Base-by-base conservation (phyloP, 164 flowering plant genomes). In the Amborella trichopoda region DNA sequence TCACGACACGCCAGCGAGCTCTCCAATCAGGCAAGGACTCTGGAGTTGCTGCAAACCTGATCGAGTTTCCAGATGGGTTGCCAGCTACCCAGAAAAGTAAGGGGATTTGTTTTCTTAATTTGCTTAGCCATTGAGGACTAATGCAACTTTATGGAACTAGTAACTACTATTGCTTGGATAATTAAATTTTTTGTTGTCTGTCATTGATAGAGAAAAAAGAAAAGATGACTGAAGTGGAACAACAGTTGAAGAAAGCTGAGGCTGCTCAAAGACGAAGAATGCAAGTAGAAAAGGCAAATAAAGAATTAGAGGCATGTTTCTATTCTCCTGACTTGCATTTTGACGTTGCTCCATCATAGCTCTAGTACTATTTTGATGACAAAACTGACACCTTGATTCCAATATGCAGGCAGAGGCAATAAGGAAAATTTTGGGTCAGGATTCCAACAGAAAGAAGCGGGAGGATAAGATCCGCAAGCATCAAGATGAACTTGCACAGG, bases 1-100 rank as follows among this genome's bases (percentile, higher is more conserved):
- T 93, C 4, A 88, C 94, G 16, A 76, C 80, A 1, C 95, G 99
- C 28, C 99, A 85, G 55, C 63, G 97, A 44, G 97, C 99, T n/a
- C 90, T 88, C 58, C 83, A 80, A 51, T 74, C 82, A 0, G 78
- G 86, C 55, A 91, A 71, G 66, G 95, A 81, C 53, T 50, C 60
- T 23, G 67, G 87, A 51, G 53, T 74, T 34, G 59, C 64, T 14
- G 66, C 71, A 19, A 76, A 67, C 64, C 52, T 59, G 30, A 61
- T 84, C 52, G 97, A 93, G 63, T 93, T 85, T 48, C 95, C 97
- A 34, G 73, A 93, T 69, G 99, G 97, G 19, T 59, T 88, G 38
- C 95, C 94, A 6, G 82, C 88, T 9, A 80, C 99, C 26, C 48
- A 87, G 22, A 82, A 77, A 81, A 93, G 99, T 93, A 27, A 59